phyloP scores from a whole-genome alignment of 352 stramenopile genomes.

The Globisporangium echinulatum region DNA sequence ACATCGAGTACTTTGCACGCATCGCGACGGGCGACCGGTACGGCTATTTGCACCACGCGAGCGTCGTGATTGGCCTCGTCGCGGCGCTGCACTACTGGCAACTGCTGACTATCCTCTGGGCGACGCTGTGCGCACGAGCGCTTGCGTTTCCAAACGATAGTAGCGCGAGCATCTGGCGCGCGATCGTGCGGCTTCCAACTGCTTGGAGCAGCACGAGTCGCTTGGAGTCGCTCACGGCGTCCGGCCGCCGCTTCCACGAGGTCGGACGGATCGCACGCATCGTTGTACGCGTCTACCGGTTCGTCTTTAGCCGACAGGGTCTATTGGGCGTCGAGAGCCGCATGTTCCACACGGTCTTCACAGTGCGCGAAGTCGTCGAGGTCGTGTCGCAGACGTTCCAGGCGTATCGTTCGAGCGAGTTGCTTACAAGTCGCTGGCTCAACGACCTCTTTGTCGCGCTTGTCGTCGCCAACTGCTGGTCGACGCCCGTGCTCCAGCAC shows the following conservation, averaged over 20 bases:
- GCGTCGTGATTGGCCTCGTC: background rate
- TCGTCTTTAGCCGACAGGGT: background rate
- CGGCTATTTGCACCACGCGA: background rate
- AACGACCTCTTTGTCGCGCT: constrained; percentile 2
- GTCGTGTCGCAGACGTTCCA: constrained; percentile 14
- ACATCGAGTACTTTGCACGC: constrained; percentile 1
- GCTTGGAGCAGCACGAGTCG: too few relatives aligned
- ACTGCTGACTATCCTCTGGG: background rate
- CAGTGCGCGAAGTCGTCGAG: constrained; percentile 12
- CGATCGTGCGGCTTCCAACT: background rate
- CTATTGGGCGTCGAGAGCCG: constrained; percentile 13
- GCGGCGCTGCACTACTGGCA: constrained; percentile 6
- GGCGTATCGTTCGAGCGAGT: constrained; percentile 10
- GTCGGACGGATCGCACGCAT: background rate
- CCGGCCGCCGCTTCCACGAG: too few relatives aligned
- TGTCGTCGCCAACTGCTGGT: constrained; percentile 8
- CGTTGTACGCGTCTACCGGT: background rate
- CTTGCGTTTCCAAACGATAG: background rate
- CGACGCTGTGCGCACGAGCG: background rate
- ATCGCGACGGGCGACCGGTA: background rate
- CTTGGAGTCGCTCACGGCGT: background rate
- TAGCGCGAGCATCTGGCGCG: background rate
- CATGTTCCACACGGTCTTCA: constrained; percentile 5
- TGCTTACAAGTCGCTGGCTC: constrained; percentile 2
- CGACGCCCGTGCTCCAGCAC: constrained; percentile 13